Base-by-base conservation (phyloP, 441 rosid species). In the Iberis amara region DNA sequence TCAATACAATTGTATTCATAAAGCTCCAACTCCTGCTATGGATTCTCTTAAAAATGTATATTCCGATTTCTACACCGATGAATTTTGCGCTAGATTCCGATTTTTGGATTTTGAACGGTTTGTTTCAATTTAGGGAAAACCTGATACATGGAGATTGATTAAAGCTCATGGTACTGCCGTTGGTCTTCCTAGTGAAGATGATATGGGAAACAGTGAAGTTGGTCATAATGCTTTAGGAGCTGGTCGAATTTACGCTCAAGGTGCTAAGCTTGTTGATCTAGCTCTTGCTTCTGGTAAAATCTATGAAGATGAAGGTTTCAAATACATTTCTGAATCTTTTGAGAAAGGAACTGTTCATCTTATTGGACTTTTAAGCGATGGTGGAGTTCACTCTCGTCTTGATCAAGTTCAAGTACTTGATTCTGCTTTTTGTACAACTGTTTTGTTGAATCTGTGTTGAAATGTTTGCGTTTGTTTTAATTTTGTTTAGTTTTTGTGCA, bases 181-280 rank as follows among this genome's bases (percentile, higher is more conserved):
- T 31, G 98, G 98, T 24, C 96, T 92, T 23, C 98, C 98, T 6
- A 75, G 88, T 8, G 98, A 92, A 27, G 98, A 92, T 63, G 98
- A 92, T 55, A 92, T 92, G 98, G 98, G 98, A n/a, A 92, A 92
- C 73, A 92, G 98, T 55, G 98, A 92, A 64, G 98, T 88, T 21
- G 98, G 98, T 39, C 98, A 92, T 57, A 92, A 92, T 57, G 98
- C 98, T 24, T 96, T 92, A 10, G 98, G 98, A 5, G 96, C 98
- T 31, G 96, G 98, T 8, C 79, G 98, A 6, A 86, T 92, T 45
- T 92, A 59, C 56, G 98, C 96, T 48, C 98, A 91, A 65, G 96
- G 98, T 53, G 98, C 96, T 33, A 86, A 88, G 82, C 98, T 88
- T 64, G 95, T 85, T 8, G 98, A 92, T 66, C 21, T 57, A 14